Conservation (phyloP, 805 yeast genomes). For the Ogataea pilisensis region DNA sequence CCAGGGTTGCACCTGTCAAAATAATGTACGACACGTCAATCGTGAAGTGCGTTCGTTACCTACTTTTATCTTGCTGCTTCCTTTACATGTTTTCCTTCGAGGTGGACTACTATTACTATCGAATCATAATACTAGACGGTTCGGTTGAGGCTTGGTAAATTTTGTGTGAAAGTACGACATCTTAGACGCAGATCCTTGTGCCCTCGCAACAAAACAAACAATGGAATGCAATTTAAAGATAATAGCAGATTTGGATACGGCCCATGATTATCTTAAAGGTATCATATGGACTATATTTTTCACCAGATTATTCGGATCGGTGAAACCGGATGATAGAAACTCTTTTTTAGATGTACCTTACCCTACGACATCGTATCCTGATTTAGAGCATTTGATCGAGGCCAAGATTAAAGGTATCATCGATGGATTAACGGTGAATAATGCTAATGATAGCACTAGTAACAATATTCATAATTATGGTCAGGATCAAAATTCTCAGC, state of each 20-base stretch:
- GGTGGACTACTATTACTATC: too few relatives aligned
- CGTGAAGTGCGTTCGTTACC: too few relatives aligned
- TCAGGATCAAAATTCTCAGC: not conserved
- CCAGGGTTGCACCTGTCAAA: too few relatives aligned
- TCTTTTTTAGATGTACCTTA: conserved; percentile 53
- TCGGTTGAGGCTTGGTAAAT: too few relatives aligned
- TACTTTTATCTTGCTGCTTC: too few relatives aligned
- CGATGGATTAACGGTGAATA: conserved; percentile 14
- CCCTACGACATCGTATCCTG: conserved; percentile 44
- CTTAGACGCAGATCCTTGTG: too few relatives aligned
- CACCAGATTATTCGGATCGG: conserved; percentile 62
- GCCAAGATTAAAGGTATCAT: conserved; percentile 31
- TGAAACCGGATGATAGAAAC: conserved; percentile 51
- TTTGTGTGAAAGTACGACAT: too few relatives aligned
- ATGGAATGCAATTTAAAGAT: conserved; percentile 48
- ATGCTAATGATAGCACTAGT: not conserved
- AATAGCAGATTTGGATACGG: conserved; percentile 48
- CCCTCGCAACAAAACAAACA: too few relatives aligned
- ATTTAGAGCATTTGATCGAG: conserved; percentile 42
- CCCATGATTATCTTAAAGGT: conserved; percentile 55
- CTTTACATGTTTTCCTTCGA: too few relatives aligned
- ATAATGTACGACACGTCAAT: too few relatives aligned
- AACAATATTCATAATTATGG: too few relatives aligned
- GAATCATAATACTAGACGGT: too few relatives aligned
- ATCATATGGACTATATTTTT: conserved; percentile 65